Conservation (phyloP, 441 rosid genomes). For the Adansonia rubrostipa region DNA sequence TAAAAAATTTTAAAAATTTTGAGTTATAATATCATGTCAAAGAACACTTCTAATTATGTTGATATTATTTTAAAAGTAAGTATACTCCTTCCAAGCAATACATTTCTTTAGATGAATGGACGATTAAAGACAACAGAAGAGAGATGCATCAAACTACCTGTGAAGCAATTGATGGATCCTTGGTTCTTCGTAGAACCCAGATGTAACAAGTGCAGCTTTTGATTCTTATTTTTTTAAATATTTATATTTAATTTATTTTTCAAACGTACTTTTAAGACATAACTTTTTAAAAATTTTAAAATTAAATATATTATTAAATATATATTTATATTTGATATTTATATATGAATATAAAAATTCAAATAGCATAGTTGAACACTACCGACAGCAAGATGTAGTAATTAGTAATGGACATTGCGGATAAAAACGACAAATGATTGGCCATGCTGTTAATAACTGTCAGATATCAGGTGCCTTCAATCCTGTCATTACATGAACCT, state of each 20-base stretch:
- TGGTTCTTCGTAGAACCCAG: conserved; percentile 73
- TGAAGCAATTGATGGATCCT: conserved; percentile 88
- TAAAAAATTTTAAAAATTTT: too few species aligned
- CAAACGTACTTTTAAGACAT: too few species aligned
- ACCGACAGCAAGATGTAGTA: conserved; percentile 1
- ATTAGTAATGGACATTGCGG: conserved; percentile 21
- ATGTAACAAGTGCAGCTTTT: conserved; percentile 42
- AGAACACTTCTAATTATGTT: too few species aligned
- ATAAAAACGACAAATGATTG: conserved; percentile 25
- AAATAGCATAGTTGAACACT: too few species aligned
- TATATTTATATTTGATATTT: too few species aligned
- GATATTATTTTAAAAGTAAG: conserved; percentile 83
- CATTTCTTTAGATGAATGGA: conserved; percentile 34
- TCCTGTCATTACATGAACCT: conserved; percentile 83
- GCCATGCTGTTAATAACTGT: conserved; percentile 21
- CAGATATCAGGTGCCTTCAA: conserved; percentile 69
- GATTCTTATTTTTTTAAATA: too few species aligned
- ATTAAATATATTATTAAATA: too few species aligned
- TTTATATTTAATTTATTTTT: too few species aligned
- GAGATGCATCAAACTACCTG: conserved; percentile 52
- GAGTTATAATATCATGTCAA: too few species aligned
- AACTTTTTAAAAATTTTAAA: too few species aligned
- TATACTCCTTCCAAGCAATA: conserved; percentile 70
- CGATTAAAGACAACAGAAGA: neutral
- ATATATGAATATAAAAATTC: too few species aligned